Evolutionary conservation across 2,329 filamentous ascomycete genomes (phyloP).

Genomic region (Sodiomyces alkalinus): DNA sequence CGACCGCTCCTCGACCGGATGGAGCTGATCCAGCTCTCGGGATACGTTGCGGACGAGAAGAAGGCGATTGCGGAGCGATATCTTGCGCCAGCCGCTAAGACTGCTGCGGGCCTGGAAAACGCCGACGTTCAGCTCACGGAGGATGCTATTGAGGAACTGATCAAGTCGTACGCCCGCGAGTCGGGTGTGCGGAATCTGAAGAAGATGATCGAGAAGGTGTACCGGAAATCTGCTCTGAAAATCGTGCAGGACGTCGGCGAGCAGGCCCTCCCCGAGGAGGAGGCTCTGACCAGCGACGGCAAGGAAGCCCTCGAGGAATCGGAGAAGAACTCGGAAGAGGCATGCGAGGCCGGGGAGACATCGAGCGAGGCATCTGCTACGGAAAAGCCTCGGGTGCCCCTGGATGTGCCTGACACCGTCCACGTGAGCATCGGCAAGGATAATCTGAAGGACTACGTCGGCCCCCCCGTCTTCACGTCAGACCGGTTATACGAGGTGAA

Average conservation of each 20-base stretch:
- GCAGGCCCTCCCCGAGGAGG: conserved; percentile 62
- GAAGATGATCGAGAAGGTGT: conserved; percentile 99
- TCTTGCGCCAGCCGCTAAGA: conserved; percentile 84
- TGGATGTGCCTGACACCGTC: conserved; percentile 75
- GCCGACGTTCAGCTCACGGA: conserved; percentile 79
- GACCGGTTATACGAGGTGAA: conserved; percentile 90
- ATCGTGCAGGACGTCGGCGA: conserved; percentile 93
- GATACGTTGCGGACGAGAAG: conserved; percentile 96
- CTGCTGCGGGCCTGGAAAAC: conserved; percentile 76
- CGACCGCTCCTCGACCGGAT: conserved; percentile 87
- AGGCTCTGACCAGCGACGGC: conserved; percentile 72
- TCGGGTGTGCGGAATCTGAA: conserved; percentile 95
- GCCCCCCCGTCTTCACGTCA: conserved; percentile 86
- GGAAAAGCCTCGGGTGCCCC: conserved; percentile 56
- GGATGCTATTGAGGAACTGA: conserved; percentile 85
- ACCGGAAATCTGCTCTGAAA: conserved; percentile 90
- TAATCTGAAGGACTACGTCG: conserved; percentile 92
- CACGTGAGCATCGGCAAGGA: conserved; percentile 77
- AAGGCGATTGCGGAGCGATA: conserved; percentile 95
- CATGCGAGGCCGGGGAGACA: conserved; percentile 21
- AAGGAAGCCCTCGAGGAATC: conserved; percentile 61
- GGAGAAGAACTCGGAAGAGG: conserved; percentile 51
- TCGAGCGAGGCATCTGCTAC: conserved; percentile 12
- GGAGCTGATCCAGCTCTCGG: conserved; percentile 93
- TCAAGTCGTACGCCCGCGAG: conserved; percentile 97